Evolutionary conservation across 495 filamentous ascomycete genomes (phyloP), one percentile per base, ranked within the genome.

Genomic region (Bathelium albidoporum): DNA sequence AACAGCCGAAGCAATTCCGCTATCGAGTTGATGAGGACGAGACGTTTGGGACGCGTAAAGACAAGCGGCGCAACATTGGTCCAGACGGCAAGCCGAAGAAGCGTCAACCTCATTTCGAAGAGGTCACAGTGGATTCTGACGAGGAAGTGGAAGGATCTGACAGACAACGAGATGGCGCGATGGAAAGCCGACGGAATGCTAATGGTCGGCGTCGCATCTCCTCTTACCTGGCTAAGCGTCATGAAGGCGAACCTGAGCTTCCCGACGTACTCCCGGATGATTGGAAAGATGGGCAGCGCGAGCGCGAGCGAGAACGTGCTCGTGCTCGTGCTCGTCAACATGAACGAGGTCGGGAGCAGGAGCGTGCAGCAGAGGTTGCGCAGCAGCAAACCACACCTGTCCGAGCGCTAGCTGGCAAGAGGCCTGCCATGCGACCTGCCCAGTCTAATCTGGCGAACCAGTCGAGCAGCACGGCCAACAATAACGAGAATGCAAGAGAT

Each of bases 11-110:
- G n/a, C 53, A 62, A 31, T 68, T 70, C 58, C 64, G 70, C 20
- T 65, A 65, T 58, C 71, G 69, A 16, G 66, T 70, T 5, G 68
- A 71, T 22, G 65, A 68, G 10, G 71, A 73, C 52, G 69, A 69
- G 2, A 59, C 62, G 22, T 73, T 70, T 53, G 36, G 58, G 18
- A 62, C 65, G 16, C 43, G 63, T 45, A 31, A 53, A 18, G 32
- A 63, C 39, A 31, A 58, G 36, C 16, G 32, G 26, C n/a, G 32
- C 34, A n/a, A 44, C 45, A 34, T 16, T 28, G 22, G 41, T 39
- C 12, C 29, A 39, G 44, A 58, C 22, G 34, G 29, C 32, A 64
- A 36, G 44, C 63, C 43, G 34, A 61, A 59, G 20, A 66, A 45
- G 32, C 14, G 7, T 7, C 55, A 44, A 36, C 43, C 29, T 14